Base-by-base conservation (phyloP, 2,329 filamentous ascomycete species). In the Fulvia fulva region DNA sequence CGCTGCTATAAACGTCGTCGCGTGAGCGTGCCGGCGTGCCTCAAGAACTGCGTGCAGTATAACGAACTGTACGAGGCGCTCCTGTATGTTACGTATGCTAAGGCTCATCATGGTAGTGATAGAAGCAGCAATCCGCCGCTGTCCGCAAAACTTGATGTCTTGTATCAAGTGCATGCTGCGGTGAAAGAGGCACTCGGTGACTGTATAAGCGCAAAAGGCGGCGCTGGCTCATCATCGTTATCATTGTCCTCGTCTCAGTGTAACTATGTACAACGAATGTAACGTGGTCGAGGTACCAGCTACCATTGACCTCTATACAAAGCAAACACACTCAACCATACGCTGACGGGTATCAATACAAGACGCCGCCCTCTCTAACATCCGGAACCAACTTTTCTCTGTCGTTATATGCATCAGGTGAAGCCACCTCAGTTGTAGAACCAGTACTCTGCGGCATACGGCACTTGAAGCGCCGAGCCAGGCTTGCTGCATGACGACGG, bases 371-470 rank as follows among this genome's bases (percentile, higher is more conserved):
- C 47, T 19, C 25, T 7, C 8, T 16, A 16, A 25, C 14, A 47
- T 21, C 45, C 21, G 25, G 14, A 26, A 50, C 21, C n/a, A 16
- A 1, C 11, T 51, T 51, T 34, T 34, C 28, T 34, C 28, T 34
- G 49, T n/a, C 49, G 49, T 51, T 8, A 16, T 22, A 34, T 34
- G 34, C 16, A 16, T 19, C 34, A 41, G 7, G 7, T 41, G 12
- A 14, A 16, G 7, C 1, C 37, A 41, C 16, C 37, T 41, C 37
- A 41, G 16, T 41, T n/a, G 16, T 75, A 80, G 53, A 79, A 75
- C 77, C 77, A 80, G 65, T 80, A 79, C 63, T 77, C 71, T 2
- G 79, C 76, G 4, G 76, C 73, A 63, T 81, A 81, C 26, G 73
- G 70, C 16, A 78, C 74, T 56, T 75, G 70, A 54, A 76, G 51